Base-by-base conservation (phyloP, 1,284 basidiomycete species). In the Cryptococcus sp. region DNA sequence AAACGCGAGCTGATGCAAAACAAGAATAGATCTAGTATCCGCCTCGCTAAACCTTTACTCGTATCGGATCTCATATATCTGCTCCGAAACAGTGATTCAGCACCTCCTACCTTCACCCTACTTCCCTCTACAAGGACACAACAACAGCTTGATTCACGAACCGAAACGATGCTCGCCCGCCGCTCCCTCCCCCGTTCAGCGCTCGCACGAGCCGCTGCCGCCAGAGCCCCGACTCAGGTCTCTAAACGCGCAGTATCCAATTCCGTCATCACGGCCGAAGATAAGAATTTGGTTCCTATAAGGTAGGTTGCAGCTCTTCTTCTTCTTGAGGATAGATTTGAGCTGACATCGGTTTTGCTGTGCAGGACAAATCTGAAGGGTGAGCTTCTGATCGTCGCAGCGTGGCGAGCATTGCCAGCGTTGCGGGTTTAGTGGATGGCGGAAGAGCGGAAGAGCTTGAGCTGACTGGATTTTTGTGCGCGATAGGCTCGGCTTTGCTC, bases 251-350 rank as follows among this genome's bases (percentile, higher is more conserved):
- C 45, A 20, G n/a, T 68, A 25, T 53, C 53, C 5, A 51, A 57
- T 20, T 19, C 20, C 3, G 53, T 55, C 31, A 66, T 66, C 50
- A 58, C 48, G 7, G 55, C 62, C 23, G 56, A 56, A 45, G 59
- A 70, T 50, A 73, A 73, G 61, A 75, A 70, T 46, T 55, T 66
- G 47, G 52, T 73, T 15, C 73, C 73, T 41, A 73, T 75, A 57
- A 57, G 69, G 66, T 68, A 46, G 62, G 66, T 59, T n/a, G n/a
- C n/a, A n/a, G n/a, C n/a, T n/a, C n/a, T n/a, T 39, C 27, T 41
- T n/a, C 22, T 45, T 6, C 19, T 48, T 22, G 40, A 22, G 19
- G 54, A 42, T 20, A 20, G n/a, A 7, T 39, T 8, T n/a, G 47
- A 20, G 20, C 11, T n/a, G 15, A 5, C 38, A 35, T 51, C 22